Conservation (phyloP, 257 asterid genomes). For the Solanum lignicaule region DNA sequence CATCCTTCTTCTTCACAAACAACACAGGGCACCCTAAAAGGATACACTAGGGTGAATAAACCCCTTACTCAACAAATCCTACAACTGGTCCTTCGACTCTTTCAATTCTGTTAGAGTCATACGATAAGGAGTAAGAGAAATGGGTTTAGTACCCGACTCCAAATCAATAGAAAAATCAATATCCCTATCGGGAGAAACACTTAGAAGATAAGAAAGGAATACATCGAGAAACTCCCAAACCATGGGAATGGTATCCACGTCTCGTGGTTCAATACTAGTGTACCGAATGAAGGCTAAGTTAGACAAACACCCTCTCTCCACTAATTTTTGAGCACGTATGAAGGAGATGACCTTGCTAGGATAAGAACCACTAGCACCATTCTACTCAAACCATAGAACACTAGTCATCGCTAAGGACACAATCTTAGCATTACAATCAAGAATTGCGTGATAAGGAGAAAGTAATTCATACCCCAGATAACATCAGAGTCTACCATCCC, state of each 20-base stretch:
- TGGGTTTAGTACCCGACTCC: background rate
- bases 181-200: too few relatives aligned
- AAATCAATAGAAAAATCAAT: background rate
- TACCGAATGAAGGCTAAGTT: background rate
- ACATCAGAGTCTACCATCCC: background rate
- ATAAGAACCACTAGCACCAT: background rate
- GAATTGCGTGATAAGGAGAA: background rate
- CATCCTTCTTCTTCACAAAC: background rate
- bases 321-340: background rate
- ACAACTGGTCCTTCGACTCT: rapidly evolving
- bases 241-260: rapidly evolving
- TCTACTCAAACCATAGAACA: background rate
- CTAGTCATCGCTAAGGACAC: background rate
- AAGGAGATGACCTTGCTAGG: background rate
- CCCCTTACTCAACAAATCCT: background rate
- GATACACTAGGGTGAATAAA: background rate
- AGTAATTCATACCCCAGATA: background rate
- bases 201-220: too few relatives aligned
- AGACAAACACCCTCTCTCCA: background rate
- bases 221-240: too few relatives aligned
- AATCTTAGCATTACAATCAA: background rate
- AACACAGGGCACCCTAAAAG: background rate
- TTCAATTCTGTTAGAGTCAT: background rate
- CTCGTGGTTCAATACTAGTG: too few relatives aligned
- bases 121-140: too few relatives aligned